phyloP scores from a whole-genome alignment of 805 yeast species.

The Yueomyces sinensis region DNA sequence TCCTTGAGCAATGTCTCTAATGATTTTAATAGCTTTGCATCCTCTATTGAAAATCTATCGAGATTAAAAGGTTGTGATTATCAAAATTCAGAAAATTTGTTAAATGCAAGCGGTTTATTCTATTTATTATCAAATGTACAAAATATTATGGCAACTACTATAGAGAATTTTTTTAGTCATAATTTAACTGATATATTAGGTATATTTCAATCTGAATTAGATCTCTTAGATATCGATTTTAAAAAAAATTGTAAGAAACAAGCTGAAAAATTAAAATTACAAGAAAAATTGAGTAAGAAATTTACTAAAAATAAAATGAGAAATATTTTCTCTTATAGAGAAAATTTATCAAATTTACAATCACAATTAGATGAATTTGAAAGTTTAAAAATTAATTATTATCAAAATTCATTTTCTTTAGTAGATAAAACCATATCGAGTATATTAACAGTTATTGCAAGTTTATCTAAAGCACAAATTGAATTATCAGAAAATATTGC shows the following conservation, averaged over 20 bases:
- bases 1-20: conserved; percentile 27
- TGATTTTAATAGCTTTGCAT: conserved; percentile 62
- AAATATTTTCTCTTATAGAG: conserved; percentile 54
- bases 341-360: conserved; percentile 53
- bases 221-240: conserved; percentile 38
- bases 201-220: conserved; percentile 31
- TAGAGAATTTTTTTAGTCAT: conserved; percentile 40
- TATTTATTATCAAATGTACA: conserved; percentile 67
- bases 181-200: conserved; percentile 37
- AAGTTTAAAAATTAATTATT: conserved; percentile 59
- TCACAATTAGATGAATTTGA: conserved; percentile 71
- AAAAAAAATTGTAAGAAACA: conserved; percentile 39
- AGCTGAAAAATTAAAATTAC: conserved; percentile 38
- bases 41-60: conserved; percentile 52
- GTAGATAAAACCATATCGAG: conserved; percentile 49
- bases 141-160: conserved; percentile 47
- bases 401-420: conserved; percentile 46
- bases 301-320: conserved; percentile 48
- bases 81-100: conserved; percentile 44
- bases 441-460: conserved; percentile 42
- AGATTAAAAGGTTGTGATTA: conserved; percentile 47
- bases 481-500: conserved; percentile 75
- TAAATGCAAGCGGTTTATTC: conserved; percentile 67
- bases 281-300: conserved; percentile 48
- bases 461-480: conserved; percentile 64